Evolutionary conservation across 1,284 basidiomycete species (phyloP), one percentile per base, ranked within the genome.

Genomic region (Chalciporus sp.): DNA sequence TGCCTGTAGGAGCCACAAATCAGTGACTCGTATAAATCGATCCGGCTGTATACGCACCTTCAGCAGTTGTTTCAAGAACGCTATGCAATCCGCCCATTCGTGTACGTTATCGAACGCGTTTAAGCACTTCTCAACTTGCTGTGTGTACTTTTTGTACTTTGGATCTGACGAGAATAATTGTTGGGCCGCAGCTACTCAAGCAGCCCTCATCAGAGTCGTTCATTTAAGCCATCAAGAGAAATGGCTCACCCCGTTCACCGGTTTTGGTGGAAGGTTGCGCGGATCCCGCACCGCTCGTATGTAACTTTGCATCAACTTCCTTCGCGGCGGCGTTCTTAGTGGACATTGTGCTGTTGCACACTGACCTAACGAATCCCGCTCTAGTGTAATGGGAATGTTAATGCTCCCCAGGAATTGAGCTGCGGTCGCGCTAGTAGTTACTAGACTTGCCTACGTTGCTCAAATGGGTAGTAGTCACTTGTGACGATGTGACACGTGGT

Each of bases 81-180:
- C 91, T 69, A 98, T 98, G 72, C 96, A 99, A 77, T 99, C 97
- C 55, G 97, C 96, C 97, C 97, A 99, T 76, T 99, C 97, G 58
- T 96, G 93, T 57, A 98, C 94, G 68, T 86, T 93, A 69, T 98
- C 95, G 66, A 99, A 99, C 1, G 92, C 90, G 60, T 88, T 90
- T 27, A 99, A 79, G 59, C 92, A 93, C 70, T 90, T 90, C 70
- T 99, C 97, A 49, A 99, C 90, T 63, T 93, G 87, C 50, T 88
- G 84, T 0, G 88, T 81, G 73, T 95, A 98, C 75, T 98, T 98
- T 79, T 93, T 94, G 78, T 90, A 99, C 71, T 95, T 95, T n/a
- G 92, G 87, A 73, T 99, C 96, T 8, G 85, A 82, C 26, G 82
- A 79, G 63, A 84, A 84, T 23, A 74, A 65, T 53, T 83, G 80